A percentile compares a stretch with the other conserved stretches of the same genome.
Conservation (phyloP, 1,284 basidiomycete genomes). For the Fomes fomentarius region DNA sequence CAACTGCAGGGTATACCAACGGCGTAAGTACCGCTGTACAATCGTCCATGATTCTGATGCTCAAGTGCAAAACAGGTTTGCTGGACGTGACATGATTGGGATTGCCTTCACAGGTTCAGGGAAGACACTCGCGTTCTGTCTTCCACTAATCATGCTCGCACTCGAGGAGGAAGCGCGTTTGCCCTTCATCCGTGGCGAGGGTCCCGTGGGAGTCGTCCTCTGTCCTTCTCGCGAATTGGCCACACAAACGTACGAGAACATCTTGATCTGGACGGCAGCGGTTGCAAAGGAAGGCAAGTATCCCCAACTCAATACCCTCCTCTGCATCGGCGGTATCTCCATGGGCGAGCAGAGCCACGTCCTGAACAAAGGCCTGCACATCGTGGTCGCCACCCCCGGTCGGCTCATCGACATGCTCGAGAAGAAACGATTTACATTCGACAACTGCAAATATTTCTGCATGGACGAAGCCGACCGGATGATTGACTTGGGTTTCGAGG, state of each 20-base stretch:
- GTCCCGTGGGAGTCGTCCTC: slow-evolving; percentile 92
- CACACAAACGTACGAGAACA: slow-evolving; percentile 95
- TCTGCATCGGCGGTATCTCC: slow-evolving; percentile 97
- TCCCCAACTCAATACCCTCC: slow-evolving; percentile 83
- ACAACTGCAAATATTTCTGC: slow-evolving; percentile 92
- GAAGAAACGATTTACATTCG: slow-evolving; percentile 90
- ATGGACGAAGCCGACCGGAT: slow-evolving; percentile 99
- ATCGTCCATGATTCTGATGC: neutral
- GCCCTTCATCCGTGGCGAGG: slow-evolving; percentile 91
- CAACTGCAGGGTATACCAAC: slow-evolving; percentile 97
- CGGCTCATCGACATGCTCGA: slow-evolving; percentile 97
- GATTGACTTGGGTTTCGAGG: slow-evolving; percentile 99
- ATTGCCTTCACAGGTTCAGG: slow-evolving; percentile 80
- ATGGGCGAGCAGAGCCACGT: slow-evolving; percentile 96
- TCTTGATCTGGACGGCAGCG: slow-evolving; percentile 83
- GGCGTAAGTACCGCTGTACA: slow-evolving; percentile 58
- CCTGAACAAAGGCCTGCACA: slow-evolving; percentile 89
- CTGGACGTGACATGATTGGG: slow-evolving; percentile 94
- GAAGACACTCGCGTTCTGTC: slow-evolving; percentile 84
- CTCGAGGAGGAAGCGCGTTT: slow-evolving; percentile 92
- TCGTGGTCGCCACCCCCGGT: slow-evolving; percentile 96
- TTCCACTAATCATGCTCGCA: slow-evolving; percentile 94
- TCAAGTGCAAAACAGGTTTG: slow-evolving; percentile 57
- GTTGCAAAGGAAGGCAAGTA: slow-evolving; percentile 82
- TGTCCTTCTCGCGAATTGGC: slow-evolving; percentile 96